Base-by-base conservation (phyloP, 2,329 filamentous ascomycete genomes). In the Tolypocladium ovalisporum region DNA sequence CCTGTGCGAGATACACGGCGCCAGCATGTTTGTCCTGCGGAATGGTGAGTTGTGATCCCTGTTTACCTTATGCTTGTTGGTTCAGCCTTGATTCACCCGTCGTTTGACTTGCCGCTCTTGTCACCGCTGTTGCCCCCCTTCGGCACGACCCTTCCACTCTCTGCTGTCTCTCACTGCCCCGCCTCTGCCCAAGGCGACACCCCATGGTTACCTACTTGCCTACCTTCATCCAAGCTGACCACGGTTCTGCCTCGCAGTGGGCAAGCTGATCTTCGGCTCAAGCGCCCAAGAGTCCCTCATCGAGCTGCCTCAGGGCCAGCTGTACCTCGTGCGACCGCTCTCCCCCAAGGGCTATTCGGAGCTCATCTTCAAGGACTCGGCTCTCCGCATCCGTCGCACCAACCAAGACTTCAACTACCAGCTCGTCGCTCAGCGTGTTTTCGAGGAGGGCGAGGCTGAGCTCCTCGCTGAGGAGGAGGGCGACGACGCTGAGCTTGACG, bases 261-360 rank as follows among this genome's bases (percentile, higher is more conserved):
- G 89, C 75, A 97, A 96, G 75, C 86, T 94, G 68, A 85, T 97
- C 70, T 97, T 97, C 71, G 91, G 95, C 69, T 84, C 81, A 60
- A 84, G 83, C 67, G 90, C 85, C 70, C 93, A 97, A 73, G 92
- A 97, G 77, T 88, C 90, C 53, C 85, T 99, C 69, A 90, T 96
- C 74, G 92, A 97, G 71, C 86, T 99, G 49, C 86, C 92, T 19
- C 91, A 97, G 73, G 94, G 94, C 69, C 92, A 97, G 73, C 89
- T 99, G 51, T 99, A 97, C 73, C 87, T 99, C 64, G 94, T 99
- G 66, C 89, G 94, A 66, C 94, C 94, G 13, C 83, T 90, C 54
- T 97, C 93, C 9, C 91, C 93, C 58, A 99, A 99, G 73, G 94
- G 94, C 63, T 97, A 97, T 72, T 97, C 93, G 1, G 94, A 99